A percentile compares a stretch with the other conserved stretches of the same genome.
These are phyloP conservation scores for Oidiodendron maius DNA, from an alignment of 495 filamentous ascomycete species.

Conservation along the genomic window DNA sequence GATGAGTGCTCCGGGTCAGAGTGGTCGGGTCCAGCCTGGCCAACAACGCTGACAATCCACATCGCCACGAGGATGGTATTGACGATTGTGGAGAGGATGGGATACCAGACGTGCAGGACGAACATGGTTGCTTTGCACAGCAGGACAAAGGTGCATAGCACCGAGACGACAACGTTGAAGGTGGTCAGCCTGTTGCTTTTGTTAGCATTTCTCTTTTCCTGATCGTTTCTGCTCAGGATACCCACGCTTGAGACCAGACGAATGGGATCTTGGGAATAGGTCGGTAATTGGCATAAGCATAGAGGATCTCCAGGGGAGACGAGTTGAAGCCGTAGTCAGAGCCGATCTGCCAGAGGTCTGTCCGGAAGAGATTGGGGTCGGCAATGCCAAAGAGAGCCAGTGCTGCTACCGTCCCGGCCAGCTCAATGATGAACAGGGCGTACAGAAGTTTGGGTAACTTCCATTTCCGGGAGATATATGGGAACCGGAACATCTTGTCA, in stretches of 20 bases:
- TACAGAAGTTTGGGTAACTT: constrained; percentile 56
- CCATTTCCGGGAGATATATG: constrained; percentile 44
- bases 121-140: constrained; percentile 60
- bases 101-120: constrained; percentile 67
- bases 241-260: constrained; percentile 80
- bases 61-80: constrained; percentile 55
- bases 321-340: constrained; percentile 78
- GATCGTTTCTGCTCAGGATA: constrained; percentile 11
- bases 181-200: constrained; percentile 57
- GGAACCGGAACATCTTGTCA: neutral
- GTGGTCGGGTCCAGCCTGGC: constrained; percentile 74
- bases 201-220: neutral
- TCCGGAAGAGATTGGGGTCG: constrained; percentile 71
- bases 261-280: constrained; percentile 59
- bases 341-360: constrained; percentile 77
- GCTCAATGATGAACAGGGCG: constrained; percentile 63
- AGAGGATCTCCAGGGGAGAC: constrained; percentile 63
- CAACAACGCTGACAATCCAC: constrained; percentile 60
- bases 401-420: constrained; percentile 59
- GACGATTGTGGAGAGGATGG: constrained; percentile 55
- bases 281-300: constrained; percentile 70
- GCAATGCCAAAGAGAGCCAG: constrained; percentile 80
- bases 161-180: constrained; percentile 77
- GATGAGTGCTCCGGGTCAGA: constrained; percentile 67
- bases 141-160: constrained; percentile 65